phyloP scores from a whole-genome alignment of 2,329 filamentous ascomycete species.

The Chalaropsis thielavioides region DNA sequence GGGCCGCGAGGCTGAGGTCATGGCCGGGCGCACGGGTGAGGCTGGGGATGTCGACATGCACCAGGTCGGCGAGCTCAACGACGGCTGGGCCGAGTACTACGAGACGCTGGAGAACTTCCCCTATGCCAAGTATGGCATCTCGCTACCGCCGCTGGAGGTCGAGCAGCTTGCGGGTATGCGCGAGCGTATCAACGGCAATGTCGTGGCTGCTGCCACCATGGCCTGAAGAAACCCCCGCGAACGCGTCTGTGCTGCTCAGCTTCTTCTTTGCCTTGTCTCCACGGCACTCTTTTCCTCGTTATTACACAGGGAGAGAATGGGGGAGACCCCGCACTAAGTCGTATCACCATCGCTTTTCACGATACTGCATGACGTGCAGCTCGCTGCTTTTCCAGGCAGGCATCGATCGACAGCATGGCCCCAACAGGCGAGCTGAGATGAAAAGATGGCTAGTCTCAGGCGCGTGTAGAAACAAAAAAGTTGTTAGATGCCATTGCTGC shows the following conservation, averaged over 20 bases:
- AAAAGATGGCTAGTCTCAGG: background rate
- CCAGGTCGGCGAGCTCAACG: conserved; percentile 41
- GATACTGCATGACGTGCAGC: no score
- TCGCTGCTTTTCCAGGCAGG: background rate
- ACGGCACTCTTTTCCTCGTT: background rate
- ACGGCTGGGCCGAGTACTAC: conserved; percentile 47
- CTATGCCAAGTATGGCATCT: conserved; percentile 44
- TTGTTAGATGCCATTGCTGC: background rate
- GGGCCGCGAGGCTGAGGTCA: conserved; percentile 63
- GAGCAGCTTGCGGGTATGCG: conserved; percentile 32
- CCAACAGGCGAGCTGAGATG: background rate
- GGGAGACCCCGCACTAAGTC: background rate
- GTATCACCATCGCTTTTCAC: background rate
- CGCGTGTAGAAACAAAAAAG: background rate
- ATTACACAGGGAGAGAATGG: background rate
- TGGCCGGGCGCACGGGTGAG: conserved; percentile 68
- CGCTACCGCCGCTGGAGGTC: conserved; percentile 29
- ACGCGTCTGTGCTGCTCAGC: background rate
- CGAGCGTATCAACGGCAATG: conserved; percentile 23
- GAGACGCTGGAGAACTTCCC: conserved; percentile 39
- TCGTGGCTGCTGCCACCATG: conserved; percentile 17
- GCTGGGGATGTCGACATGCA: conserved; percentile 41
- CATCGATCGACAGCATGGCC: background rate
- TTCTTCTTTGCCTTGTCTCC: background rate
- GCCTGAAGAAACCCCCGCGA: background rate